A percentile compares a stretch with the other conserved stretches of the same genome.
phyloP scores from a whole-genome alignment of 768 basidiomycete species.

The Termitomyces sp. region DNA sequence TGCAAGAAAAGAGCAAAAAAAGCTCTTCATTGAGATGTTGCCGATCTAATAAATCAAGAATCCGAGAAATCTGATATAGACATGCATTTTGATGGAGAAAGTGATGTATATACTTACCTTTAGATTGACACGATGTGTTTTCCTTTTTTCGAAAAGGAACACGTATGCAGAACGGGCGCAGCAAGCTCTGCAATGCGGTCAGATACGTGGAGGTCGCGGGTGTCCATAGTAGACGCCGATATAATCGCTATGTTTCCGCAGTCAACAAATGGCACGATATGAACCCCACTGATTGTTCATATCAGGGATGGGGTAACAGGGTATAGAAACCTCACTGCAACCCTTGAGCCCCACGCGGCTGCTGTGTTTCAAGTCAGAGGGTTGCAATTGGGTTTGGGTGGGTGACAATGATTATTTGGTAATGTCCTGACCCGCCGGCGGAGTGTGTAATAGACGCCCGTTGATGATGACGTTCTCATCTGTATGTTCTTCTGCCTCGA shows the following conservation, averaged over 20 bases:
- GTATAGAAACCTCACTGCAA: too few species aligned
- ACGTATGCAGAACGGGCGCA: conserved; percentile 10
- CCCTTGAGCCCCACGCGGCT: too few species aligned
- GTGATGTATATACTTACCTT: conserved; percentile 8
- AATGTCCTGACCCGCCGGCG: conserved; percentile 2
- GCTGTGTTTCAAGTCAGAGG: neutral
- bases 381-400: too few species aligned
- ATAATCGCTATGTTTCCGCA: neutral
- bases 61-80: neutral
- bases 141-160: neutral
- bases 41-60: too few species aligned
- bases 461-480: conserved; percentile 4
- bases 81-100: conserved; percentile 6
- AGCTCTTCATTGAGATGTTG: neutral
- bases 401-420: neutral
- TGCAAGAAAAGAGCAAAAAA: neutral
- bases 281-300: too few species aligned
- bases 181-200: neutral
- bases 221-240: too few species aligned
- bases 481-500: neutral
- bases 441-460: conserved; percentile 1
- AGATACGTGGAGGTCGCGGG: conserved; percentile 1
- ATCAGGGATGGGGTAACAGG: too few species aligned
- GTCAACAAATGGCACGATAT: neutral
- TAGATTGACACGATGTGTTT: neutral